These are phyloP conservation scores for Chlorociboria aeruginascens DNA, from an alignment of 495 filamentous ascomycete species.

Conservation along the genomic window DNA sequence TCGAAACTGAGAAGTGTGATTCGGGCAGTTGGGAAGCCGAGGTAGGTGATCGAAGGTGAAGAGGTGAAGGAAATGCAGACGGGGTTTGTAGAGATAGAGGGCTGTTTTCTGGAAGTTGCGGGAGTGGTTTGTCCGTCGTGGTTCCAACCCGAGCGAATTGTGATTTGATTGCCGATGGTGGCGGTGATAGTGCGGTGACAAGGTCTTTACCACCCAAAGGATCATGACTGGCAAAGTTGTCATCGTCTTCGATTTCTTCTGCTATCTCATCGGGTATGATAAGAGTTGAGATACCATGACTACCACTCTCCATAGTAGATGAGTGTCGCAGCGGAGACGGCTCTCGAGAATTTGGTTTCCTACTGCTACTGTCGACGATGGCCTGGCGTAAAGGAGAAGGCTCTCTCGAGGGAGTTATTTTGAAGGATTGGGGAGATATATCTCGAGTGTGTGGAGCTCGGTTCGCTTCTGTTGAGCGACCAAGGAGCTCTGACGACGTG, in stretches of 20 bases:
- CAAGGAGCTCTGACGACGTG: not conserved
- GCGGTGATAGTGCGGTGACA: conserved; percentile 33
- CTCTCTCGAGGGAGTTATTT: not conserved
- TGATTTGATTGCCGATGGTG: conserved; percentile 20
- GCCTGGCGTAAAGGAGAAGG: no score
- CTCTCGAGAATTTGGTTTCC: conserved; percentile 5
- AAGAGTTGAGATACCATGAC: conserved; percentile 16
- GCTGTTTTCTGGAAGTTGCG: conserved; percentile 13
- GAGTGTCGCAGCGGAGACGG: conserved; percentile 27
- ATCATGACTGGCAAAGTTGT: conserved; percentile 25
- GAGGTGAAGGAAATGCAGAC: conserved; percentile 4
- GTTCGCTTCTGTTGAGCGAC: not conserved
- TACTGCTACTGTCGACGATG: no score
- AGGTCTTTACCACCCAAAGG: conserved; percentile 24
- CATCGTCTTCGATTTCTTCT: conserved; percentile 38
- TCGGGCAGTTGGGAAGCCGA: conserved; percentile 16
- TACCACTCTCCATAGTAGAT: conserved; percentile 25
- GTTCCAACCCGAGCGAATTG: not conserved
- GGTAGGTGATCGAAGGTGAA: conserved; percentile 1
- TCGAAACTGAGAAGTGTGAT: conserved; percentile 26
- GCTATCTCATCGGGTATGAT: conserved; percentile 39
- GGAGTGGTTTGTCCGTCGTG: conserved; percentile 13
- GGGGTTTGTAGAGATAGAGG: not conserved
- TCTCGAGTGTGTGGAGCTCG: conserved; percentile 4
- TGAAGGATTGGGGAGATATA: conserved; percentile 10